These are phyloP conservation scores for Geopyxis carbonaria DNA, from an alignment of 495 filamentous ascomycete species.

Conservation along the genomic window DNA sequence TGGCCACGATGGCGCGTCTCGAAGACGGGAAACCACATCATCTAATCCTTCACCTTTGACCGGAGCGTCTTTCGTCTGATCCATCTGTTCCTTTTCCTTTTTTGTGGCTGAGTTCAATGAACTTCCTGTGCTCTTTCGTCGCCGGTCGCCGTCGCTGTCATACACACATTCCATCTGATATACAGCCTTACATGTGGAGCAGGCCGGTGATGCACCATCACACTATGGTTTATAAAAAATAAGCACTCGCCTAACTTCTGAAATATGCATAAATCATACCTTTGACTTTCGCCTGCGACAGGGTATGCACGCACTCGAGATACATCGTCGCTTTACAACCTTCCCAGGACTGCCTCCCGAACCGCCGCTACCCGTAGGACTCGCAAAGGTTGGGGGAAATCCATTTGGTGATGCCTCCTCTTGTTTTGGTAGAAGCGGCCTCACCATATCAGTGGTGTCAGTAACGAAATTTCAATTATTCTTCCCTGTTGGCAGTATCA, in stretches of 20 bases:
- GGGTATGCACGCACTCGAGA: slow-evolving; percentile 34
- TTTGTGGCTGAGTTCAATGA: too few relatives aligned
- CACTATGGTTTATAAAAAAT: slow-evolving; percentile 26
- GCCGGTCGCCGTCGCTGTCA: slow-evolving; percentile 32
- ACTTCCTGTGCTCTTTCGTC: slow-evolving; percentile 30
- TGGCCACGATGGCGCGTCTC: slow-evolving; percentile 29
- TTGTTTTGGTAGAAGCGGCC: slow-evolving; percentile 20
- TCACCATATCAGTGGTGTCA: too few relatives aligned
- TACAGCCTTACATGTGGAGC: slow-evolving; percentile 35
- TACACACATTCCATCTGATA: slow-evolving; percentile 34
- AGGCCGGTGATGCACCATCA: slow-evolving; percentile 32
- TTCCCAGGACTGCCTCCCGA: neutral
- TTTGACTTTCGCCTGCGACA: slow-evolving; percentile 37
- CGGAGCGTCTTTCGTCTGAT: too few relatives aligned
- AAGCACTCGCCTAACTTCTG: neutral
- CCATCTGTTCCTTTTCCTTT: too few relatives aligned
- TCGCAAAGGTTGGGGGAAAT: too few relatives aligned
- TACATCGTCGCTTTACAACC: slow-evolving; percentile 26
- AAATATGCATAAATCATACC: slow-evolving; percentile 20
- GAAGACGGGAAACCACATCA: slow-evolving; percentile 29
- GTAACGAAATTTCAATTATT: too few relatives aligned
- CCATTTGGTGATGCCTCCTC: slow-evolving; percentile 18
- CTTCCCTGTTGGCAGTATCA: too few relatives aligned
- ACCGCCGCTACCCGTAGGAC: slow-evolving; percentile 7
- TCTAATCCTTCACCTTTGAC: too few relatives aligned